These are phyloP conservation scores for Hanseniaspora clermontiae DNA, from an alignment of 805 yeast species.

Conservation along the genomic window DNA sequence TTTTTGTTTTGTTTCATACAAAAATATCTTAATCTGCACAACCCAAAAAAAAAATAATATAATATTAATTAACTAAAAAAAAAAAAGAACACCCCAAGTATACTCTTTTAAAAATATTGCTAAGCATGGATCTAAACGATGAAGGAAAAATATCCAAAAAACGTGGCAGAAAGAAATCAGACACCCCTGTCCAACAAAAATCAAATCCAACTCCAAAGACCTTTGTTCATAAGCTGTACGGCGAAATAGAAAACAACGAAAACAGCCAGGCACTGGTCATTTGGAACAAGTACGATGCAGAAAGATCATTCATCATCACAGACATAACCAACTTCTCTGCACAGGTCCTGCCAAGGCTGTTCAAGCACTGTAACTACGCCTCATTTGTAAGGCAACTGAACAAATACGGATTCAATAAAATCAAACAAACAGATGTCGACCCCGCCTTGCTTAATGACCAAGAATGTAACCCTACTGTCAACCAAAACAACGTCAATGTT, in stretches of 20 bases:
- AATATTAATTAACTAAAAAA: too few relatives aligned
- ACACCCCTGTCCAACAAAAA: background rate
- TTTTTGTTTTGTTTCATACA: too few relatives aligned
- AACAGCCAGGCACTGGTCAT: background rate
- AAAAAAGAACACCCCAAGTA: too few relatives aligned
- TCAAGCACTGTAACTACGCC: conserved; percentile 90
- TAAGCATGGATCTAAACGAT: background rate
- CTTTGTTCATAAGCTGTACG: background rate
- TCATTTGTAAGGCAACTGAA: conserved; percentile 89
- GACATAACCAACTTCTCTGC: conserved; percentile 87
- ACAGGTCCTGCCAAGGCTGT: conserved; percentile 78
- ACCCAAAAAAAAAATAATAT: too few relatives aligned
- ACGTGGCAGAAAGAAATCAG: background rate
- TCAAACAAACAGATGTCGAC: conserved; percentile 61
- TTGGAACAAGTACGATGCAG: conserved; percentile 39
- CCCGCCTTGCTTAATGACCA: conserved; percentile 32
- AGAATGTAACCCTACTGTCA: conserved; percentile 38
- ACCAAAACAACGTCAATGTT: conserved; percentile 61
- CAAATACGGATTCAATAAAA: conserved; percentile 95
- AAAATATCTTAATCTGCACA: too few relatives aligned
- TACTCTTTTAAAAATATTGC: too few relatives aligned
- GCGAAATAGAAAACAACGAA: conserved; percentile 25
- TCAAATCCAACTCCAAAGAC: background rate
- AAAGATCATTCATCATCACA: conserved; percentile 76
- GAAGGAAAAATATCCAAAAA: background rate